Evolutionary conservation across 2,329 filamentous ascomycete species (phyloP).

Genomic region (Canariomyces notabilis): DNA sequence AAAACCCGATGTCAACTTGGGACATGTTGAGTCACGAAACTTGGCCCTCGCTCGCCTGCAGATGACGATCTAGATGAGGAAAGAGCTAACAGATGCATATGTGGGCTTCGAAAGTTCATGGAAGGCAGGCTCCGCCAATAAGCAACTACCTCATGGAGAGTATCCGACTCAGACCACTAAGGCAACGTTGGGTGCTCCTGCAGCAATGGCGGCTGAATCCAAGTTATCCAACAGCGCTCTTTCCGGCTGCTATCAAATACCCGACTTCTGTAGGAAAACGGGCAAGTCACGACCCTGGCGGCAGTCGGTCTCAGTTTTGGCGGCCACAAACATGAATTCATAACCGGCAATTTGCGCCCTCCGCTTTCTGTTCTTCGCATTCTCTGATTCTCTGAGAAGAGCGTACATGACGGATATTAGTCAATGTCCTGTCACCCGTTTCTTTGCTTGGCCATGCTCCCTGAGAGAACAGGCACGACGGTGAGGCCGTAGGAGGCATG

Average conservation of each 20-base stretch:
- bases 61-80: background rate
- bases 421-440: conserved; percentile 1
- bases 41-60: no score
- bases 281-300: no score
- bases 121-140: no score
- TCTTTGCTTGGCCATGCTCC: background rate
- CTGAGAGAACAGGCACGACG: background rate
- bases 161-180: no score
- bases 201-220: background rate
- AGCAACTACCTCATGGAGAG: no score
- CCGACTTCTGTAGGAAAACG: no score
- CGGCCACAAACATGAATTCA: no score
- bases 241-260: background rate
- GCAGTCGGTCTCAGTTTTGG: no score
- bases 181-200: background rate
- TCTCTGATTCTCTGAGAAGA: conserved; percentile 13
- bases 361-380: background rate
- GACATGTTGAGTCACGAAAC: no score
- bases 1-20: no score
- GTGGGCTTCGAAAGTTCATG: no score
- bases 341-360: background rate
- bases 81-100: background rate
- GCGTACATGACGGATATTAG: conserved; percentile 12
- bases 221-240: background rate
- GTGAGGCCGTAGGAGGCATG: background rate